phyloP scores from a whole-genome alignment of 2,329 filamentous ascomycete species.

The Botrytis fragariae region DNA sequence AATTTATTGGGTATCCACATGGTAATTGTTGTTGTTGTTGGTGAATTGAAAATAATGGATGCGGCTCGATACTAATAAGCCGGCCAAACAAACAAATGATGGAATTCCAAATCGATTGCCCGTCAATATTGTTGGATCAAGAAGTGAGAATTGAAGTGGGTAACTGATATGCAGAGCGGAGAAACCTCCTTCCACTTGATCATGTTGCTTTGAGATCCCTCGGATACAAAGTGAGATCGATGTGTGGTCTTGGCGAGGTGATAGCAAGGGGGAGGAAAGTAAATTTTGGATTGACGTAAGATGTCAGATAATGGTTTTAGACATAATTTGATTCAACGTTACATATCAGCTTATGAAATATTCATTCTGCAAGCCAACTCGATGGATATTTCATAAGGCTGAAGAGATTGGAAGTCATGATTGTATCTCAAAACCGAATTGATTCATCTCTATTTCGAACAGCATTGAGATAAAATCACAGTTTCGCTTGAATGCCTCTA shows the following conservation, averaged over 20 bases:
- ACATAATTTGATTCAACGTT: not conserved
- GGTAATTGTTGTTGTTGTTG: not conserved
- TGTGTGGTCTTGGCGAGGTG: not conserved
- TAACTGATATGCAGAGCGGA: not conserved
- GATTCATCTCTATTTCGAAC: not conserved
- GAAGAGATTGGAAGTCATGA: not conserved
- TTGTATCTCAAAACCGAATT: not conserved
- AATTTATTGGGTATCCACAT: not conserved
- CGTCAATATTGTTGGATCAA: not conserved
- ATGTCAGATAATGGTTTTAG: not conserved
- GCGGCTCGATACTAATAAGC: not conserved
- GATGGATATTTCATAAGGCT: not conserved
- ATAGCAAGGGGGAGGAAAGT: not conserved
- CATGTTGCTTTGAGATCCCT: not conserved
- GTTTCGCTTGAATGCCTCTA: not conserved
- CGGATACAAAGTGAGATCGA: not conserved
- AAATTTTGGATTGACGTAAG: not conserved
- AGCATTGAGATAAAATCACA: not conserved
- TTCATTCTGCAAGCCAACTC: not conserved
- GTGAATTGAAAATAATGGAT: not conserved
- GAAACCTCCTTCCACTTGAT: not conserved
- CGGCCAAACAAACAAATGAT: not conserved
- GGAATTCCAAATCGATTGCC: not conserved
- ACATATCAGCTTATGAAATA: not conserved
- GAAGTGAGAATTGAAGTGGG: not conserved